Conservation (phyloP, 352 stramenopile genomes). For the Globisporangium barbulae region DNA sequence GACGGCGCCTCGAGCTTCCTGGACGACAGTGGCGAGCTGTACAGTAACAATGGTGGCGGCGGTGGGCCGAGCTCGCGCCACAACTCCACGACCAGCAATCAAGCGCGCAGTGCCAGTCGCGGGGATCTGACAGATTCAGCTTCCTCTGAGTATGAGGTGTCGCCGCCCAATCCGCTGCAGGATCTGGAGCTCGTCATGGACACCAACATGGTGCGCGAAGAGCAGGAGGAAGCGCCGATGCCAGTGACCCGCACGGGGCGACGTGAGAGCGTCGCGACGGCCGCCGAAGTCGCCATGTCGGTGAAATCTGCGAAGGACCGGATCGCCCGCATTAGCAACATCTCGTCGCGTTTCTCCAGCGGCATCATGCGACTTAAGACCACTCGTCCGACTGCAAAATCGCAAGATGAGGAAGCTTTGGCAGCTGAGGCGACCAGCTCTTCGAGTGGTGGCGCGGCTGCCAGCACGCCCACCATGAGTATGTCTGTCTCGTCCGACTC, state of each 20-base stretch:
- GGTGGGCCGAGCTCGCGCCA: not conserved
- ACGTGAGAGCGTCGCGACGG: constrained; percentile 17
- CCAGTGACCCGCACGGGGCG: constrained; percentile 7
- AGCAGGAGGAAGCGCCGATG: constrained; percentile 13
- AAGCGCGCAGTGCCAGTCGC: constrained; percentile 27
- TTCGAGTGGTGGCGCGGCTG: not conserved
- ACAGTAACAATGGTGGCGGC: not conserved
- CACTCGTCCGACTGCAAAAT: constrained; percentile 13
- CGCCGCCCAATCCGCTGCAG: constrained; percentile 12
- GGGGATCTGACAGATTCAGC: constrained; percentile 30
- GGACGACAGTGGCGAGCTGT: constrained; percentile 15
- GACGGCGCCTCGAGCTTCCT: constrained; percentile 14
- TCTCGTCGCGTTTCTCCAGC: constrained; percentile 71
- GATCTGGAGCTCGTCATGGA: constrained; percentile 22
- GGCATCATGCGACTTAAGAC: constrained; percentile 55
- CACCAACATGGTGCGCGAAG: constrained; percentile 22
- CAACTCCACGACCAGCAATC: constrained; percentile 8
- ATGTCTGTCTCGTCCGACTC: constrained; percentile 13
- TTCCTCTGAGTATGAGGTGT: constrained; percentile 17
- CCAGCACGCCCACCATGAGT: constrained; percentile 14
- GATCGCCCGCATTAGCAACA: constrained; percentile 53
- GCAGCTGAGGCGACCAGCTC: not conserved
- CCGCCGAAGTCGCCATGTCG: constrained; percentile 40
- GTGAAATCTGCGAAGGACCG: constrained; percentile 62
- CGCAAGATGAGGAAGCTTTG: constrained; percentile 15